phyloP scores from a whole-genome alignment of 106 monocot genomes.

The Triglochin maritima region DNA sequence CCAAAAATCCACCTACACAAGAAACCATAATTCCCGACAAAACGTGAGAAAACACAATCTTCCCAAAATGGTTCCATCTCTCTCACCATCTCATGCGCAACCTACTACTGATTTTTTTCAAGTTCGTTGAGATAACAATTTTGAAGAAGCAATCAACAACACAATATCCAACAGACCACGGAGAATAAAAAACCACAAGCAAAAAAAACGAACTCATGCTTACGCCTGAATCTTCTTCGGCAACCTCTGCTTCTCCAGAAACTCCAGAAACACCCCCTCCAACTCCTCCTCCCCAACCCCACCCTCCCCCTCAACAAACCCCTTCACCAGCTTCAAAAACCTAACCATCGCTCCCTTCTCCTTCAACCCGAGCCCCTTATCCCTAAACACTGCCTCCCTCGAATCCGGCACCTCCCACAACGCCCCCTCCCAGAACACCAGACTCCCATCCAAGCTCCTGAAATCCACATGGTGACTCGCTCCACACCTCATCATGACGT shows the following conservation, averaged over 20 bases:
- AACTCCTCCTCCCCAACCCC: conserved; percentile 44
- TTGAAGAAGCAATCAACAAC: no score
- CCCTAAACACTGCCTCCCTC: conserved; percentile 75
- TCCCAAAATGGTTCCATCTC: no score
- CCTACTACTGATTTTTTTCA: no score
- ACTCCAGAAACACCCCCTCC: conserved; percentile 61
- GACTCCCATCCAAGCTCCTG: conserved; percentile 64
- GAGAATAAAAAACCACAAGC: not conserved
- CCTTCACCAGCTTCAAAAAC: conserved; percentile 65
- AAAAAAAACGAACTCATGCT: not conserved
- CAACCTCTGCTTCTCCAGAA: conserved; percentile 60
- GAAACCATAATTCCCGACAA: no score
- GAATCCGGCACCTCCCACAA: conserved; percentile 71
- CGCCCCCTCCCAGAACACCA: conserved; percentile 68
- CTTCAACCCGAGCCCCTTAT: conserved; percentile 44
- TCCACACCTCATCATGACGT: conserved; percentile 69
- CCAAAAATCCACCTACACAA: no score
- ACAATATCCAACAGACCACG: not conserved
- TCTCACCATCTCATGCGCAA: no score
- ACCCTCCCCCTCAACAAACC: conserved; percentile 25
- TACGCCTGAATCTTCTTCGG: conserved; percentile 70
- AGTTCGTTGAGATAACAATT: no score
- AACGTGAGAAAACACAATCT: no score
- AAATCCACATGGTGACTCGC: conserved; percentile 85
- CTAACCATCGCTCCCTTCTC: conserved; percentile 74